Percentiles rank a stretch among this genome's conserved stretches.
Conservation (phyloP, 306 rosid genomes). For the Phaseolus lunatus region DNA sequence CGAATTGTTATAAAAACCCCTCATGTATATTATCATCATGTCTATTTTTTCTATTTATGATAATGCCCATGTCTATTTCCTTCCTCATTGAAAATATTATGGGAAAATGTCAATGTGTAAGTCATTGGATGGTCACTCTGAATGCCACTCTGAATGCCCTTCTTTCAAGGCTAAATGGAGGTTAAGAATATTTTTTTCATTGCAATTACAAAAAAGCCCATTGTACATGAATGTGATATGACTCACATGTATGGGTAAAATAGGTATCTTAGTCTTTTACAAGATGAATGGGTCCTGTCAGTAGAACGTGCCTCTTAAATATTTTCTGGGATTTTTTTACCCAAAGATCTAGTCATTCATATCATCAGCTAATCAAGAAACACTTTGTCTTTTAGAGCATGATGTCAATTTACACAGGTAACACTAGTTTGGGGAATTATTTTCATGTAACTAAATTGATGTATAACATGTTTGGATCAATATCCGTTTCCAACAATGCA, state of each 20-base stretch:
- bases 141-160: constrained; percentile 41
- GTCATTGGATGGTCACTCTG: constrained; percentile 31
- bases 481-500: too few relatives aligned
- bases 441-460: background rate
- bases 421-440: background rate
- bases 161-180: constrained; percentile 63
- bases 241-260: constrained; percentile 16
- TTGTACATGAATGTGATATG: background rate
- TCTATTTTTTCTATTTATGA: background rate
- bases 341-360: constrained; percentile 25
- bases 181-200: constrained; percentile 14
- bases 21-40: background rate
- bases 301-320: constrained; percentile 46
- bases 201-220: constrained; percentile 37
- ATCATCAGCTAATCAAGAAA: constrained; percentile 27
- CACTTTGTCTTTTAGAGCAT: background rate
- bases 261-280: background rate
- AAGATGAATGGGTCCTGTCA: background rate
- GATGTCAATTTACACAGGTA: background rate
- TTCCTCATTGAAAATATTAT: constrained; percentile 19
- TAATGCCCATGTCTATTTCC: background rate
- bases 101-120: constrained; percentile 17
- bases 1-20: background rate
- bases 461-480: too few relatives aligned
- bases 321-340: constrained; percentile 37